Base-by-base conservation (phyloP, 1,284 basidiomycete genomes). In the Ganoderma lucidum region DNA sequence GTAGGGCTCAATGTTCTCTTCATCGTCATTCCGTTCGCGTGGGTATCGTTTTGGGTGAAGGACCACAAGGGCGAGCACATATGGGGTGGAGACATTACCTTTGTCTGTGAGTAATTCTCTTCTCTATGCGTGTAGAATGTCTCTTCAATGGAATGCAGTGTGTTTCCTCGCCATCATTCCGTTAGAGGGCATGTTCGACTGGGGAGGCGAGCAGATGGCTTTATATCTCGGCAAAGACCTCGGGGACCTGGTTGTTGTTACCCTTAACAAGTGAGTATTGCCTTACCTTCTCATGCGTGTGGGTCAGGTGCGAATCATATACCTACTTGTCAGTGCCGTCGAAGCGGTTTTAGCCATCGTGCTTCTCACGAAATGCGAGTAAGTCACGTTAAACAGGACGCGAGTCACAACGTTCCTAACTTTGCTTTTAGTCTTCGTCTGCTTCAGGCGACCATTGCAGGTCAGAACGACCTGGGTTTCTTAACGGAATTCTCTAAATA, bases 331-430 rank as follows among this genome's bases (percentile, higher is more conserved):
- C n/a, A 83, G 83, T 63, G 78, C 79, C 15, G 82, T 84, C 0
- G 91, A 93, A 80, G 91, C 87, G 0, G 90, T 89, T 0, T 80
- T 93, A 3, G 90, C 89, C 0, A 89, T 93, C 65, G 86, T 92
- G 68, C 80, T 93, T 10, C 79, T 93, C 8, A 73, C 79, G 17
- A 86, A 87, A 78, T 90, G 90, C 87, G 87, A 92, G 89, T 91
- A 71, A 81, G 88, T 85, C 35, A 17, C 12, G 30, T 63, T 3
- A 3, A 28, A 30, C 15, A 56, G 4, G 17, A 39, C 15, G 6
- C 23, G 1, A 45, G 41, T 6, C 35, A 6, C 39, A 19, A 9
- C 9, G 30, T 15, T 28, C 39, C 44, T 62, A 28, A 55, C 3
- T 53, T 41, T 48, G 10, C 35, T 63, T 63, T 32, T 64, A 87